Base-by-base conservation (phyloP, 768 basidiomycete species). In the Podaxis mareebaensis region DNA sequence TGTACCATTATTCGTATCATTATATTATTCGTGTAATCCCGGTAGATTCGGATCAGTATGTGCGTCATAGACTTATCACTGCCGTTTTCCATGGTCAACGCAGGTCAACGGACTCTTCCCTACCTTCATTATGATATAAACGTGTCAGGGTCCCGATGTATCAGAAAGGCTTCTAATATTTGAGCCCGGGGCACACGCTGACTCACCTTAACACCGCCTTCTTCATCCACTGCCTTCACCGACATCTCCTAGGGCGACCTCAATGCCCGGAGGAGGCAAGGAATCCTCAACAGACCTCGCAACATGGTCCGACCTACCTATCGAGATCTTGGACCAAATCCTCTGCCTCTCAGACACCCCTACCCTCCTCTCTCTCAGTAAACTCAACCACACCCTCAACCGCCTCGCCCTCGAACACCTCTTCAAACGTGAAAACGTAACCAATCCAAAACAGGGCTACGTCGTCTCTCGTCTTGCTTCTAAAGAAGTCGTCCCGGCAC, bases 241-340 rank as follows among this genome's bases (percentile, higher is more conserved):
- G n/a, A 13, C 42, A 53, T 33, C n/a, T 33, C 52, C 52, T 3
- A 53, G 52, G 52, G 33, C 33, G 3, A 33, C 33, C 33, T 33
- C 33, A 33, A 33, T 33, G 33, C 33, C 33, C 8, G 8, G 33
- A 33, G 33, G 33, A 33, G 33, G 33, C 33, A 33, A 44, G 42
- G 42, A 20, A 8, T 5, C 42, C 13, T 17, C 20, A 46, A 22
- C 11, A 0, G 55, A 44, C 17, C 48, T 51, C 17, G 49, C 42
- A 17, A 55, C 53, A 3, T 49, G 53, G 54, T 24, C 40, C 5
- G 61, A 55, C 13, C 44, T 62, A 13, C 61, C 61, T 4, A 6
- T 55, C 13, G 61, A 62, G 36, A 46, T 62, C 26, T 10, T 55
- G 4, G 44, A 55, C n/a, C 26, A 62, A 20, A 46, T 62, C 26